Evolutionary conservation across 2,329 filamentous ascomycete species (phyloP).

Genomic region (Salinomyces thailandicus): DNA sequence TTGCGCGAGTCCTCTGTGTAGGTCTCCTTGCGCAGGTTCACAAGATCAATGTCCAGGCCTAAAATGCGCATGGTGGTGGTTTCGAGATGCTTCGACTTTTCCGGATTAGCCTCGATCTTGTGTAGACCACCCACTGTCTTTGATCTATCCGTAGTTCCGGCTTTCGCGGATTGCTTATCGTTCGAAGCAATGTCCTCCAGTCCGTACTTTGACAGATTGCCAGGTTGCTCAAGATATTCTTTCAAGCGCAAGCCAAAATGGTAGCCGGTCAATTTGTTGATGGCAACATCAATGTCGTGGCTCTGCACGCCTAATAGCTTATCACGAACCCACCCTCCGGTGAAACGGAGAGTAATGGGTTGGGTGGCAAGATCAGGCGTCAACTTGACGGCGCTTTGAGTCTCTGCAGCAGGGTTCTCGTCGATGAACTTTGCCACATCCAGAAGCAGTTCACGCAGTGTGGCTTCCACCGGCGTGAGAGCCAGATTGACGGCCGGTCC

Average conservation of each 20-base stretch:
- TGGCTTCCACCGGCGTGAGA: constrained; percentile 60
- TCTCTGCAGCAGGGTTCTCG: constrained; percentile 17
- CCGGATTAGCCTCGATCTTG: constrained; percentile 83
- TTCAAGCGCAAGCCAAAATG: constrained; percentile 61
- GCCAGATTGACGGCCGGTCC: constrained; percentile 28
- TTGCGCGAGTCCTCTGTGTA: constrained; percentile 85
- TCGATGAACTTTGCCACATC: constrained; percentile 69
- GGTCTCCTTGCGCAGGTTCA: constrained; percentile 86
- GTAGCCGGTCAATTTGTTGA: constrained; percentile 76
- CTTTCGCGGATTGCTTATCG: constrained; percentile 30
- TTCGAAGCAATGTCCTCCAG: constrained; percentile 31
- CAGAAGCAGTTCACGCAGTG: constrained; percentile 64
- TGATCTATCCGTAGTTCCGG: constrained; percentile 32
- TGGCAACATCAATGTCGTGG: constrained; percentile 75
- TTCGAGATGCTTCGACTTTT: constrained; percentile 93
- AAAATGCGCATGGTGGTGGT: constrained; percentile 80
- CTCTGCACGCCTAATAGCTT: constrained; percentile 63
- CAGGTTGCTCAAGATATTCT: constrained; percentile 53
- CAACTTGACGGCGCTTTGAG: constrained; percentile 25
- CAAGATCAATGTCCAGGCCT: constrained; percentile 82
- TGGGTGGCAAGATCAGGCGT: constrained; percentile 37
- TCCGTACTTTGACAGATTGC: constrained; percentile 51
- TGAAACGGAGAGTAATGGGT: constrained; percentile 57
- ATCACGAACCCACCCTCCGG: constrained; percentile 80
- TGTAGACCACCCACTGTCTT: constrained; percentile 65